Evolutionary conservation across 2,329 filamentous ascomycete genomes (phyloP).

Genomic region (Verticillium dahliae): DNA sequence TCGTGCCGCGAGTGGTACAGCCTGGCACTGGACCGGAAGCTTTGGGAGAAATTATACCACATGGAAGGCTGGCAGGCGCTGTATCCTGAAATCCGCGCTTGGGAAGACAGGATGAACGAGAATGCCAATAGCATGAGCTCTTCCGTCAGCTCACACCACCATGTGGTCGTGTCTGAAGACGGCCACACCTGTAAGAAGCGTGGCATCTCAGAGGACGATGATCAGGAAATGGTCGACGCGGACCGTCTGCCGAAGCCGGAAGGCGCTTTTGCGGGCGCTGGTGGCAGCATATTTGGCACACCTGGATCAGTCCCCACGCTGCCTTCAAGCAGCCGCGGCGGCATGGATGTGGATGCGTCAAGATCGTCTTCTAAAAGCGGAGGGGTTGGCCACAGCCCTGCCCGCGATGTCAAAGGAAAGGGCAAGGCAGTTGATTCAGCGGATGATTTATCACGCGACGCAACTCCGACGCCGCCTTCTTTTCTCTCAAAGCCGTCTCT

Average conservation of each 20-base stretch:
- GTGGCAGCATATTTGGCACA: constrained; percentile 21
- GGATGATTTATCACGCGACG: not conserved
- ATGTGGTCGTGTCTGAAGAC: constrained; percentile 35
- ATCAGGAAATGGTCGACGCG: constrained; percentile 36
- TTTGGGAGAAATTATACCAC: constrained; percentile 82
- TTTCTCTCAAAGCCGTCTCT: constrained; percentile 20
- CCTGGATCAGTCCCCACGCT: constrained; percentile 1
- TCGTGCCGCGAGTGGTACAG: constrained; percentile 78
- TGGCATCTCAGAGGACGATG: constrained; percentile 42
- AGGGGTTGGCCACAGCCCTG: not conserved
- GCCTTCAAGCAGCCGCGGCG: constrained; percentile 7
- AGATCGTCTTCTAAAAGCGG: constrained; percentile 19
- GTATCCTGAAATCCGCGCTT: constrained; percentile 55
- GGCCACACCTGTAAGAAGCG: constrained; percentile 50
- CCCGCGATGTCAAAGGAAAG: constrained; percentile 23
- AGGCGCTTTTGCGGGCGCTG: constrained; percentile 10
- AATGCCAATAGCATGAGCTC: constrained; percentile 21
- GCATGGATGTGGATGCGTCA: constrained; percentile 27
- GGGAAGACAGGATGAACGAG: constrained; percentile 55
- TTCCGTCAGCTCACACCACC: constrained; percentile 33
- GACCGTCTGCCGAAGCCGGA: constrained; percentile 18
- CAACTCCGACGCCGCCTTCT: constrained; percentile 17
- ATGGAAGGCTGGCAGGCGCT: constrained; percentile 81
- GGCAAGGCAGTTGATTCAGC: constrained; percentile 11
- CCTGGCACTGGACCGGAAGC: constrained; percentile 71